Percentiles rank a stretch among this genome's conserved stretches.
phyloP scores from a whole-genome alignment of 2,329 filamentous ascomycete species.

The Rhinocladiella similis region DNA sequence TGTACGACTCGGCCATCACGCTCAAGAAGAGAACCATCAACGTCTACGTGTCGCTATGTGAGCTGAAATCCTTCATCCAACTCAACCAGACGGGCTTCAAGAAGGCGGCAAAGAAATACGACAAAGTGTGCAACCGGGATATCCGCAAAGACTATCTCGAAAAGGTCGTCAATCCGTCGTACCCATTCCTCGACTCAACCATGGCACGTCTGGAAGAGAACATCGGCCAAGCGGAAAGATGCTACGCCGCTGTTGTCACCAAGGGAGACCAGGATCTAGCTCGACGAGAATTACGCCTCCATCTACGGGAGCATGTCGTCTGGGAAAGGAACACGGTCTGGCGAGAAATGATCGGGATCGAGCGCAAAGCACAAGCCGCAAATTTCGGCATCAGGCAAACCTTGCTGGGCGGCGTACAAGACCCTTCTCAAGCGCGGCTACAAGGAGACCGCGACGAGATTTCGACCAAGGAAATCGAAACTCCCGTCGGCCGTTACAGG shows the following conservation, averaged over 20 bases:
- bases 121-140: constrained; percentile 87
- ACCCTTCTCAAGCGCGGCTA: constrained; percentile 66
- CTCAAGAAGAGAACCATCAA: constrained; percentile 88
- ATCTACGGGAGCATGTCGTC: constrained; percentile 93
- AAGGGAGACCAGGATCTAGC: constrained; percentile 75
- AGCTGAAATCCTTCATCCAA: constrained; percentile 93
- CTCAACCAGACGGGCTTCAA: constrained; percentile 95
- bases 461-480: constrained; percentile 67
- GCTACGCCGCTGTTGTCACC: constrained; percentile 80
- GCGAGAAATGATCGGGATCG: constrained; percentile 98
- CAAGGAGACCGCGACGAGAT: constrained; percentile 75
- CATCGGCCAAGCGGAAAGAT: constrained; percentile 72
- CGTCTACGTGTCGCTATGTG: constrained; percentile 88
- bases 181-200: constrained; percentile 76
- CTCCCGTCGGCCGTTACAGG: constrained; percentile 74
- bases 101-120: constrained; percentile 97
- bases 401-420: constrained; percentile 72
- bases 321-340: constrained; percentile 99
- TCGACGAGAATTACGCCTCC: constrained; percentile 81
- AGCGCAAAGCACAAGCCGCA: constrained; percentile 90
- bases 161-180: constrained; percentile 70
- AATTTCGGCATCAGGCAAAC: constrained; percentile 78
- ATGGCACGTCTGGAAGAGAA: constrained; percentile 69
- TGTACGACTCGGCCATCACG: constrained; percentile 74
- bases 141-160: constrained; percentile 77